Evolutionary conservation across 2,329 filamentous ascomycete species (phyloP).

Genomic region (Claviceps paspali): DNA sequence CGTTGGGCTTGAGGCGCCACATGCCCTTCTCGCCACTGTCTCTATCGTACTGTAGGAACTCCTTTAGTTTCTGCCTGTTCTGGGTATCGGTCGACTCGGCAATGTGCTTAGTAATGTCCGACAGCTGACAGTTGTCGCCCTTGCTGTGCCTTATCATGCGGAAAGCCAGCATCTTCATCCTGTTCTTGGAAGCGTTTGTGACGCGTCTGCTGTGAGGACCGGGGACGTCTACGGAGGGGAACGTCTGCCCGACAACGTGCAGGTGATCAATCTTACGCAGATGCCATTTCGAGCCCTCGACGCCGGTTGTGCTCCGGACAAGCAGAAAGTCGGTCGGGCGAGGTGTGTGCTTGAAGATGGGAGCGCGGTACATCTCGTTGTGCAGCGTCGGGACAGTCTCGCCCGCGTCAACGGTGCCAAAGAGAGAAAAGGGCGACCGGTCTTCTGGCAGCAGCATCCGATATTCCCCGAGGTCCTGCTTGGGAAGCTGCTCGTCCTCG

Average conservation of each 20-base stretch:
- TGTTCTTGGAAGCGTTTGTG: conserved; percentile 91
- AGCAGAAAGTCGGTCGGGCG: conserved; percentile 76
- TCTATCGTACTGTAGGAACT: conserved; percentile 86
- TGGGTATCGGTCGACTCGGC: conserved; percentile 89
- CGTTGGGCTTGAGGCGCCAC: conserved; percentile 63
- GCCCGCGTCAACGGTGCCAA: conserved; percentile 82
- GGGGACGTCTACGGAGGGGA: conserved; percentile 83
- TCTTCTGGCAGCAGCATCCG: conserved; percentile 82
- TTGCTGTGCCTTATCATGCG: conserved; percentile 69
- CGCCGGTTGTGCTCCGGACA: conserved; percentile 64
- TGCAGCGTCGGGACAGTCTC: conserved; percentile 83
- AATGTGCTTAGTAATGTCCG: conserved; percentile 83
- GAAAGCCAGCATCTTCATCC: conserved; percentile 90
- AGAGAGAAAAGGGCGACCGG: conserved; percentile 88
- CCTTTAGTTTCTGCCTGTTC: conserved; percentile 91
- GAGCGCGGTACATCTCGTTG: conserved; percentile 90
- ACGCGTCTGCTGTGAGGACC: conserved; percentile 89
- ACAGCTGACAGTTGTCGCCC: conserved; percentile 53
- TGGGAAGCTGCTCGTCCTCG: conserved; percentile 62
- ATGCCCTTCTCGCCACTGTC: conserved; percentile 52
- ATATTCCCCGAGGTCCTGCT: conserved; percentile 75
- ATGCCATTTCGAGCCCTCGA: conserved; percentile 65
- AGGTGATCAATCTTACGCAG: conserved; percentile 83
- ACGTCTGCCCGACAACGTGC: conserved; percentile 81
- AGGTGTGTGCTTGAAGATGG: conserved; percentile 74